Evolutionary conservation across 257 asterid genomes (phyloP).

Genomic region (Rehmannia glutinosa): DNA sequence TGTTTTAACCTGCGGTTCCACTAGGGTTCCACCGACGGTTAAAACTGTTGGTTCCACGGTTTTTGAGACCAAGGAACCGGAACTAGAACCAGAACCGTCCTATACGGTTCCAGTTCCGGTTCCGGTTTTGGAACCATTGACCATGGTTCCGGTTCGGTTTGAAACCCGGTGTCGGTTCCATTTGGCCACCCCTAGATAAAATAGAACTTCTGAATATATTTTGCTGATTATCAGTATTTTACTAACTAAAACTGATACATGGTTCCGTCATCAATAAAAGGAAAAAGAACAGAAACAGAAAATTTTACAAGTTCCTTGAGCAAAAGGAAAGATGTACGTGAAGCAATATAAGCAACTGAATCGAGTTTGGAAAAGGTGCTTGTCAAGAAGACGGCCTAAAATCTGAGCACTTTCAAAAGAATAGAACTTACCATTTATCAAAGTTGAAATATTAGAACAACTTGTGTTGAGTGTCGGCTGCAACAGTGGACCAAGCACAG

Average conservation of each 20-base stretch:
- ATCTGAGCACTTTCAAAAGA: not conserved
- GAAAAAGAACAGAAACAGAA: not conserved
- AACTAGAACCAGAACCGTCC: no score
- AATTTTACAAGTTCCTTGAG: not conserved
- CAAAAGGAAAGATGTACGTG: not conserved
- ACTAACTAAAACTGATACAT: not conserved
- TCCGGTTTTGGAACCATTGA: no score
- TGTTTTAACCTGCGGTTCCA: no score
- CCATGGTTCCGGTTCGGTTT: no score
- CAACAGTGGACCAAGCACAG: slow-evolving; percentile 54
- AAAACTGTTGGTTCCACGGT: no score
- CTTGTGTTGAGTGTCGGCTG: slow-evolving; percentile 64
- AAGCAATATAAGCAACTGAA: no score
- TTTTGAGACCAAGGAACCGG: no score
- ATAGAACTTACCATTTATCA: slow-evolving; percentile 42
- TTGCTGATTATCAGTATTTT: not conserved
- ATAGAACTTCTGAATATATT: no score
- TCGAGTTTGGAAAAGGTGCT: not conserved
- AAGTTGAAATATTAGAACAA: slow-evolving; percentile 35
- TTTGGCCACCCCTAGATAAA: no score
- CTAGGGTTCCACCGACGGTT: no score
- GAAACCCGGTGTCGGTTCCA: no score
- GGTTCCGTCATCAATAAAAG: not conserved
- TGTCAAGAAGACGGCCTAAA: not conserved
- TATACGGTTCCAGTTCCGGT: no score